These are phyloP conservation scores for Fusarium sororula DNA, from an alignment of 2,329 filamentous ascomycete genomes.

Conservation along the genomic window DNA sequence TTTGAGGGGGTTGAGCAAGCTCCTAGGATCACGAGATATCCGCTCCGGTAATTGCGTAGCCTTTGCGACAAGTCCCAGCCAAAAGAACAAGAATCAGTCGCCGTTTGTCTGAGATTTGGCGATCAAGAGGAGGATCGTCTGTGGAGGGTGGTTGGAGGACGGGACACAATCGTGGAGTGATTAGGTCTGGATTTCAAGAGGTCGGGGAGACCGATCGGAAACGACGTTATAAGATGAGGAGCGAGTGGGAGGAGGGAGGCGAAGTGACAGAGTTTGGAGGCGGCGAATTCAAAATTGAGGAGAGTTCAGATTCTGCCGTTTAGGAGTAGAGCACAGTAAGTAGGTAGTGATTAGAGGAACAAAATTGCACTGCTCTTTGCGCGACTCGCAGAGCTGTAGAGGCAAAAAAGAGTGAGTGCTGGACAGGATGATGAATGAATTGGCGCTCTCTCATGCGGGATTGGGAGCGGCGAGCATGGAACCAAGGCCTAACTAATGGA, in stretches of 20 bases:
- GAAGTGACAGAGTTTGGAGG: constrained; percentile 4
- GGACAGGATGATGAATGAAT: constrained; percentile 34
- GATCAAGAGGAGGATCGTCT: constrained; percentile 19
- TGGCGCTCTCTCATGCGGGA: constrained; percentile 28
- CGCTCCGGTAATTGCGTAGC: constrained; percentile 21
- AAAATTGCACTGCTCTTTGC: constrained; percentile 20
- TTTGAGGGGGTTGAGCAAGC: constrained; percentile 35
- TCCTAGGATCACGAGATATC: constrained; percentile 34
- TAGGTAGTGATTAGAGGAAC: constrained; percentile 7
- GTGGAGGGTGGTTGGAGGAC: constrained; percentile 32
- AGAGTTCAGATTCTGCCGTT: not conserved
- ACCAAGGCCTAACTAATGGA: constrained; percentile 20
- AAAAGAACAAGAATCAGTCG: not conserved
- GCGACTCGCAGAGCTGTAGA: constrained; percentile 15
- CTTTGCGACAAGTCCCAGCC: constrained; percentile 18
- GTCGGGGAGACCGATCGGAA: constrained; percentile 36
- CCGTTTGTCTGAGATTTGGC: constrained; percentile 16
- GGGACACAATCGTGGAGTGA: constrained; percentile 36
- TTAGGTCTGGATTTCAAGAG: constrained; percentile 29
- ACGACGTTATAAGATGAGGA: constrained; percentile 17
- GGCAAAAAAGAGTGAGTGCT: constrained; percentile 22
- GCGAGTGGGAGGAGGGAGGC: constrained; percentile 7
- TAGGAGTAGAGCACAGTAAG: not conserved
- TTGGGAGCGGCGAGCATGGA: constrained; percentile 29
- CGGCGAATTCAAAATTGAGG: constrained; percentile 3